phyloP scores from a whole-genome alignment of 2,329 filamentous ascomycete genomes.

The Parafenestella ontariensis region DNA sequence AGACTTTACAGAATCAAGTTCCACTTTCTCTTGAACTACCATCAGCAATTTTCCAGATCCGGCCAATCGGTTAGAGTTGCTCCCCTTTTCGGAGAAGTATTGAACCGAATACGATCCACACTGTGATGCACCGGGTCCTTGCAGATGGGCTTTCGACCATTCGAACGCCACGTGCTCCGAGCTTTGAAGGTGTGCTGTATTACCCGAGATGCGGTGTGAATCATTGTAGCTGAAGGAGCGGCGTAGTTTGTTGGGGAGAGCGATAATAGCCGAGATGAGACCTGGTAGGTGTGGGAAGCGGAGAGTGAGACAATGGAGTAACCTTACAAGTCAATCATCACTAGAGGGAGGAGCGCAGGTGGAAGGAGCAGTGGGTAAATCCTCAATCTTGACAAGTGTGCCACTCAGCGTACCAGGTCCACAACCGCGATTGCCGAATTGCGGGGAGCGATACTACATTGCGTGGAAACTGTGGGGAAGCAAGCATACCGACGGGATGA shows the following conservation, averaged over 20 bases:
- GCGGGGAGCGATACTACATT: slow-evolving; percentile 35
- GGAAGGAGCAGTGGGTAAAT: slow-evolving; percentile 14
- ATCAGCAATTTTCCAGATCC: slow-evolving; percentile 2
- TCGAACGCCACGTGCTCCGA: slow-evolving; percentile 12
- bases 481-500: slow-evolving; percentile 21
- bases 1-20: neutral
- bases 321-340: slow-evolving; percentile 16
- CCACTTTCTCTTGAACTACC: neutral
- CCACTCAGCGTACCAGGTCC: slow-evolving; percentile 7
- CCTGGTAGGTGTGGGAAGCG: slow-evolving; percentile 14
- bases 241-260: slow-evolving; percentile 25
- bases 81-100: slow-evolving; percentile 3
- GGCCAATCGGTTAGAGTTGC: slow-evolving; percentile 17
- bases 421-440: slow-evolving; percentile 32
- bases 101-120: slow-evolving; percentile 7
- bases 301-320: slow-evolving; percentile 17
- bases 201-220: slow-evolving; percentile 25
- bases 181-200: slow-evolving; percentile 15
- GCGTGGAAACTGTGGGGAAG: slow-evolving; percentile 39
- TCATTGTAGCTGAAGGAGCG: slow-evolving; percentile 23
- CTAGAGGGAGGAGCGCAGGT: slow-evolving; percentile 15
- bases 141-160: slow-evolving; percentile 5
- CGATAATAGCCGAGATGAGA: slow-evolving; percentile 39
- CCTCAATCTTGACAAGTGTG: slow-evolving; percentile 7
- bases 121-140: slow-evolving; percentile 4